These are phyloP conservation scores for Russula emetica DNA, from an alignment of 768 basidiomycete species.

Conservation along the genomic window DNA sequence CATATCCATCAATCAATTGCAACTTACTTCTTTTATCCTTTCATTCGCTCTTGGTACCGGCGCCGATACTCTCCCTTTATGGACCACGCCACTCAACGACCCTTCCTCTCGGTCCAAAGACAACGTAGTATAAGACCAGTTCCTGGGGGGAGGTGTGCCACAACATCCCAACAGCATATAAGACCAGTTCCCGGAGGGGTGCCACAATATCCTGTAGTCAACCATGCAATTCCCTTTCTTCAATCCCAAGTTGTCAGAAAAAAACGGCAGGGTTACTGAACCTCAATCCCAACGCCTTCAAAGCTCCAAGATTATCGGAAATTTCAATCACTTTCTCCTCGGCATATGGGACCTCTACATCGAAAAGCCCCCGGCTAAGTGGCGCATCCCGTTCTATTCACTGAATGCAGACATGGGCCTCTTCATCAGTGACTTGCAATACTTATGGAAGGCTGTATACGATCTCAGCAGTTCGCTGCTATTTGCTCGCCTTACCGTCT, in stretches of 20 bases:
- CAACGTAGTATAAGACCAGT: not conserved
- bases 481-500: constrained; percentile 1
- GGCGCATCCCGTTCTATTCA: constrained; percentile 38
- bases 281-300: not conserved
- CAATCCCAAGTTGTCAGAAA: not conserved
- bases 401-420: constrained; percentile 46
- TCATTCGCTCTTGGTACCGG: not conserved
- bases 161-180: not conserved
- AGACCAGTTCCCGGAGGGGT: not conserved
- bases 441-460: constrained; percentile 56
- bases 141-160: too few species aligned
- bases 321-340: constrained; percentile 52
- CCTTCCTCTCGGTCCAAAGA: not conserved
- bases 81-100: not conserved
- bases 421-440: constrained; percentile 50
- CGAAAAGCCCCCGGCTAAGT: constrained; percentile 43
- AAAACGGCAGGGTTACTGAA: not conserved
- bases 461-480: constrained; percentile 8
- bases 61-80: not conserved
- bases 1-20: not conserved
- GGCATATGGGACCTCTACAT: constrained; percentile 81
- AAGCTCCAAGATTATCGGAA: not conserved
- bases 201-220: not conserved
- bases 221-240: constrained; percentile 1
- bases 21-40: not conserved